Evolutionary conservation across 495 filamentous ascomycete genomes (phyloP).

Genomic region (Annulohypoxylon stygium): DNA sequence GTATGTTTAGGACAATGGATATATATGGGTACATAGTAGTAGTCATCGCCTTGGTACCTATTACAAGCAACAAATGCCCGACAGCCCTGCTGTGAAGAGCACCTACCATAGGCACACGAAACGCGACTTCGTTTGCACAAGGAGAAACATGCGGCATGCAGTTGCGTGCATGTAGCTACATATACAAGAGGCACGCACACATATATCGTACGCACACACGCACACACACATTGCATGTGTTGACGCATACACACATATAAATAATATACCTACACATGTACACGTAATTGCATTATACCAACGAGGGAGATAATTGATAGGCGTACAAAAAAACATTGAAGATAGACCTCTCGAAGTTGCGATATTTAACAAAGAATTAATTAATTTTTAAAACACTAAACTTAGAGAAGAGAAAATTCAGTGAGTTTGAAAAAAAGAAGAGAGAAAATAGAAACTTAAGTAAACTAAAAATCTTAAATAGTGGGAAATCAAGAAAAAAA

Average conservation of each 20-base stretch:
- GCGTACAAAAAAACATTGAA: slow-evolving; percentile 6
- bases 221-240: slow-evolving; percentile 34
- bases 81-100: slow-evolving; percentile 40
- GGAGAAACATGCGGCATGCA: slow-evolving; percentile 46
- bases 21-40: no score
- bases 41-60: not conserved
- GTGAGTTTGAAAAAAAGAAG: no score
- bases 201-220: slow-evolving; percentile 34
- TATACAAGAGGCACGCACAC: slow-evolving; percentile 41
- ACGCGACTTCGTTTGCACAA: slow-evolving; percentile 50
- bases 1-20: no score
- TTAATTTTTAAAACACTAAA: no score
- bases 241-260: slow-evolving; percentile 46
- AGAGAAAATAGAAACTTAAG: not conserved
- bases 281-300: slow-evolving; percentile 14
- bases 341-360: slow-evolving; percentile 5
- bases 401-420: no score
- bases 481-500: not conserved
- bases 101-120: slow-evolving; percentile 40
- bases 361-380: not conserved
- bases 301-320: slow-evolving; percentile 15
- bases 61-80: slow-evolving; percentile 44
- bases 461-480: not conserved
- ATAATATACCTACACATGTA: slow-evolving; percentile 39
- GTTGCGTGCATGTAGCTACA: slow-evolving; percentile 35